Conservation (phyloP, 345 rosid species). For the Eutrema heterophyllum region DNA sequence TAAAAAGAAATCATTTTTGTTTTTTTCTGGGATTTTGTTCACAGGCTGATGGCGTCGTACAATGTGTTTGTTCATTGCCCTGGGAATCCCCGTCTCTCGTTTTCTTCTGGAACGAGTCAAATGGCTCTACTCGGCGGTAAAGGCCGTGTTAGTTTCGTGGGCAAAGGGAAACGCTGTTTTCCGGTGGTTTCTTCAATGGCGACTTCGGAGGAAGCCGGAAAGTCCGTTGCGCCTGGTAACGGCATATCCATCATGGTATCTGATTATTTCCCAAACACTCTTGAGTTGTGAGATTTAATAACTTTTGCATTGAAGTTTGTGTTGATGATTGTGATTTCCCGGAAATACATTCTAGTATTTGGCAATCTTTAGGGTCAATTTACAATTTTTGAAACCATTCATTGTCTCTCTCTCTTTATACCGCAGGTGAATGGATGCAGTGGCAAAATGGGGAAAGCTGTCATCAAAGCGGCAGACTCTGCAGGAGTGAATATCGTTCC, state of each 20-base stretch:
- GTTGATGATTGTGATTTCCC: not conserved
- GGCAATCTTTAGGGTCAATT: too few relatives aligned
- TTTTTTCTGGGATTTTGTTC: not conserved
- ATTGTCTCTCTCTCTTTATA: not conserved
- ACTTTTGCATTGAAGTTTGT: not conserved
- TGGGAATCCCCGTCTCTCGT: not conserved
- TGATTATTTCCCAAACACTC: not conserved
- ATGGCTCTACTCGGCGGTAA: not conserved
- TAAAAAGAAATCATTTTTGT: too few relatives aligned
- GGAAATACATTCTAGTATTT: not conserved
- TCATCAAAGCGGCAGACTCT: slow-evolving; percentile 74
- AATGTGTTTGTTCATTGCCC: slow-evolving; percentile 12
- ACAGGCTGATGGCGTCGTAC: slow-evolving; percentile 28
- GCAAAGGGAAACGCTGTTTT: not conserved
- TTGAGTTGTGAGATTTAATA: not conserved
- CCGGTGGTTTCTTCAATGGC: slow-evolving; percentile 36
- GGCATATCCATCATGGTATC: slow-evolving; percentile 43
- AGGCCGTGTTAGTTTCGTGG: not conserved
- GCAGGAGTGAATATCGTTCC: slow-evolving; percentile 80
- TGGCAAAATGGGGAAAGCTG: slow-evolving; percentile 87
- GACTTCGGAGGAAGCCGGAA: slow-evolving; percentile 1
- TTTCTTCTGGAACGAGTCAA: slow-evolving; percentile 7
- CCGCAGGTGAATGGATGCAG: slow-evolving; percentile 73
- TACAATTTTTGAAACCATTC: too few relatives aligned
- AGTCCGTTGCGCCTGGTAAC: slow-evolving; percentile 16